A percentile compares a stretch with the other conserved stretches of the same genome.
Conservation (phyloP, 352 stramenopile genomes). For the Phytophthora fragariae region DNA sequence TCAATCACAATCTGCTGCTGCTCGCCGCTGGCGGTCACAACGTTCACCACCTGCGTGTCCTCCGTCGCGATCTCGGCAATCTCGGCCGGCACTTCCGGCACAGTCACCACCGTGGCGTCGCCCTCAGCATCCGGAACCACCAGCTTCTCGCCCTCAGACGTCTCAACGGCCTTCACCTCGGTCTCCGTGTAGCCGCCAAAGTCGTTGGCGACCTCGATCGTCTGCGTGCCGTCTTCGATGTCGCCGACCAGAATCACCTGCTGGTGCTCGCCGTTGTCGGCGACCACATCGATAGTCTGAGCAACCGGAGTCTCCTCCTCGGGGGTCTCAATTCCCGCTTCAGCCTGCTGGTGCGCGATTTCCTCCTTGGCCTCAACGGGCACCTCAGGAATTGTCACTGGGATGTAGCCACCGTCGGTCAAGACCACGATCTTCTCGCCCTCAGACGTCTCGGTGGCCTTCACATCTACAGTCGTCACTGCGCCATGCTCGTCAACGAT, state of each 20-base stretch:
- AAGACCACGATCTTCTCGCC: not conserved
- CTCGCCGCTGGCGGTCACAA: not conserved
- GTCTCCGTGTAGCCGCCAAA: not conserved
- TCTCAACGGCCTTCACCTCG: constrained; percentile 8
- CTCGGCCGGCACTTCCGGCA: not conserved
- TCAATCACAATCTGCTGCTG: constrained; percentile 5
- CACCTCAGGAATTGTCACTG: not conserved
- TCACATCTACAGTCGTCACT: not conserved
- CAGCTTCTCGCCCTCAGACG: not conserved
- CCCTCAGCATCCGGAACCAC: not conserved
- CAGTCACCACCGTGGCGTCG: not conserved
- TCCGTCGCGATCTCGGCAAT: not conserved
- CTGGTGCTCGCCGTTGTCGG: not conserved
- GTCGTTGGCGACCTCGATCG: constrained; percentile 6
- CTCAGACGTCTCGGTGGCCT: not conserved
- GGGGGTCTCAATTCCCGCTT: too few species aligned
- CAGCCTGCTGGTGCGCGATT: not conserved
- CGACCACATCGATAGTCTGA: constrained; percentile 3
- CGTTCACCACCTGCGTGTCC: constrained; percentile 21
- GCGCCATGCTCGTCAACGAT: constrained; percentile 5
- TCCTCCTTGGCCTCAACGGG: constrained; percentile 1
- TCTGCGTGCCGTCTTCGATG: constrained; percentile 4
- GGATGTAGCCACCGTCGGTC: not conserved
- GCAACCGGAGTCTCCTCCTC: too few species aligned
- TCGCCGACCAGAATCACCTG: constrained; percentile 9